Percentiles rank a stretch among this genome's conserved stretches.
Evolutionary conservation across 176 grass and related monocot genomes (phyloP).

Genomic region (Cenchrus purpureus): DNA sequence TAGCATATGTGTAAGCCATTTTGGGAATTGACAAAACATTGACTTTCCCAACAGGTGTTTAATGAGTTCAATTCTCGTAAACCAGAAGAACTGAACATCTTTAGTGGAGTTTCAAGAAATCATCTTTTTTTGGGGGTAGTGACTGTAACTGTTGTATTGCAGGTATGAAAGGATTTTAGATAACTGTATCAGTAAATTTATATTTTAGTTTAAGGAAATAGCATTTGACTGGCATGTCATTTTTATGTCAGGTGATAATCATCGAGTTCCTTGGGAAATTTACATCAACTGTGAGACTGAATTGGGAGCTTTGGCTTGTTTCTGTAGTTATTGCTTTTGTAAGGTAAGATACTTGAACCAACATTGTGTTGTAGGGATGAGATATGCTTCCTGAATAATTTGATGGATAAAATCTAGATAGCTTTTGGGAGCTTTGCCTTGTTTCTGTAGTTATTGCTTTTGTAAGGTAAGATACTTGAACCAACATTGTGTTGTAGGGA

Average conservation of each 20-base stretch:
- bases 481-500: background rate
- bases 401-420: background rate
- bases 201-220: conserved; percentile 31
- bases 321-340: conserved; percentile 79
- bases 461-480: no score
- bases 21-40: conserved; percentile 37
- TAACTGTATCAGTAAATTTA: conserved; percentile 22
- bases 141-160: conserved; percentile 66
- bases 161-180: conserved; percentile 55
- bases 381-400: conserved; percentile 16
- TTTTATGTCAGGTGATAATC: conserved; percentile 67
- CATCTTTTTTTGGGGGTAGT: conserved; percentile 73
- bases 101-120: conserved; percentile 77
- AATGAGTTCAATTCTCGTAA: conserved; percentile 97
- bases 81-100: conserved; percentile 83
- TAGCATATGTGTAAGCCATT: conserved; percentile 8
- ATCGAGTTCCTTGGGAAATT: conserved; percentile 98
- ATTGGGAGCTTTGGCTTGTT: conserved; percentile 89
- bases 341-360: conserved; percentile 53
- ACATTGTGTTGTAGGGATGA: conserved; percentile 22
- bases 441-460: no score
- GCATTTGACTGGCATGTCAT: conserved; percentile 34
- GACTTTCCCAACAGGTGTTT: conserved; percentile 60
- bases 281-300: conserved; percentile 79
- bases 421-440: no score